Conservation (phyloP, 768 basidiomycete genomes). For the Boletellus ananas region DNA sequence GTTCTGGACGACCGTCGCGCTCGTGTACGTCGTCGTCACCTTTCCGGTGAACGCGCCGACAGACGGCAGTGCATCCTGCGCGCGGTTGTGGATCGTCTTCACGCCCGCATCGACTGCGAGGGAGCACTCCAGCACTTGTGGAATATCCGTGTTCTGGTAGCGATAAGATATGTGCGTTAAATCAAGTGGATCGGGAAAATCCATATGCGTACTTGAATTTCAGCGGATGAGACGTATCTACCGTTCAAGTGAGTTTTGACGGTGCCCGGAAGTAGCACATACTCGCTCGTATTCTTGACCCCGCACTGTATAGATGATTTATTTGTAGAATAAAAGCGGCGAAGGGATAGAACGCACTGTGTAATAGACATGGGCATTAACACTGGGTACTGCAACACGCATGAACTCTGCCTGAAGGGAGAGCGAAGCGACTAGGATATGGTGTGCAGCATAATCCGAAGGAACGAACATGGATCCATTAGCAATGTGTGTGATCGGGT, state of each 20-base stretch:
- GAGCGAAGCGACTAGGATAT: conserved; percentile 21
- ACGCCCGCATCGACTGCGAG: conserved; percentile 17
- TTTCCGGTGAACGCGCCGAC: conserved; percentile 2
- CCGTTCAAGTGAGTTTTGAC: conserved; percentile 28
- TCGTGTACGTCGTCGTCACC: conserved; percentile 18
- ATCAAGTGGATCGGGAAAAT: background rate
- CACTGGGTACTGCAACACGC: conserved; percentile 20
- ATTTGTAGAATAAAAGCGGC: background rate
- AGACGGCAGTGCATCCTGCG: conserved; percentile 9
- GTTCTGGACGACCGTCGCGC: conserved; percentile 13
- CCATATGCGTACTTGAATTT: conserved; percentile 16
- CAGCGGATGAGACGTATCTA: conserved; percentile 24
- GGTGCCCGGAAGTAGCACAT: conserved; percentile 26
- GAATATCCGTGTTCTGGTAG: conserved; percentile 9
- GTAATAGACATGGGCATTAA: conserved; percentile 18
- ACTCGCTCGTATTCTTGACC: conserved; percentile 24
- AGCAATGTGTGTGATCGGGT: conserved; percentile 18
- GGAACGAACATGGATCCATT: conserved; percentile 14
- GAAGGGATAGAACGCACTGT: conserved; percentile 5
- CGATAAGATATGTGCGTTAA: background rate
- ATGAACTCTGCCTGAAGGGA: conserved; percentile 21
- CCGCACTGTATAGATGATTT: conserved; percentile 12
- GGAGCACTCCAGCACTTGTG: conserved; percentile 19
- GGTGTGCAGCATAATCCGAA: conserved; percentile 9
- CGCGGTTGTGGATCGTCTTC: conserved; percentile 13